A percentile compares a stretch with the other conserved stretches of the same genome.
Evolutionary conservation across 2,329 filamentous ascomycete genomes (phyloP).

Genomic region (Aspergillus arachidicola): DNA sequence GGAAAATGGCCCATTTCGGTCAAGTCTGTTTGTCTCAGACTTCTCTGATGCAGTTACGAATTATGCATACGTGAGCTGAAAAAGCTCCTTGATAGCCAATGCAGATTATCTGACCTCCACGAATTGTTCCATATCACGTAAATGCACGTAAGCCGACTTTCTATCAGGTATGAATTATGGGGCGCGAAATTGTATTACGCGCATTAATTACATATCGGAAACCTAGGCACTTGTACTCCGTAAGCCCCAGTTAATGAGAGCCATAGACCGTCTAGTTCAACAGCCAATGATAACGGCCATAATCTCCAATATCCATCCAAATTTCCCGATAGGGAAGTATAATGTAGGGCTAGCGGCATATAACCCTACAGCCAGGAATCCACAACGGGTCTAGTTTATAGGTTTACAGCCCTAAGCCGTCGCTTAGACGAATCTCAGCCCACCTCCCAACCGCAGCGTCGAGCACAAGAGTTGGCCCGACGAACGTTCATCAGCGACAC

Average conservation of each 20-base stretch:
- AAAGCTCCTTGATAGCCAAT: constrained; percentile 37
- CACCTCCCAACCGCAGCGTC: constrained; percentile 36
- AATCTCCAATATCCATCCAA: background rate
- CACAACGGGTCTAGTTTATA: constrained; percentile 36
- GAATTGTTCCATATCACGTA: constrained; percentile 19
- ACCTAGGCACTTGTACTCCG: background rate
- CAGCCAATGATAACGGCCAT: constrained; percentile 1
- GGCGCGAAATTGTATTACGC: background rate
- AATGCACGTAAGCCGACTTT: background rate
- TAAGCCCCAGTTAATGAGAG: background rate
- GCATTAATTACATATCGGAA: background rate
- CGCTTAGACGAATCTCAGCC: constrained; percentile 47
- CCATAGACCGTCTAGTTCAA: background rate
- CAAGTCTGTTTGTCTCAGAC: constrained; percentile 33
- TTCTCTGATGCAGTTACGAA: constrained; percentile 43
- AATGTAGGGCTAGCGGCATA: constrained; percentile 12
- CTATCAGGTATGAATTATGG: background rate
- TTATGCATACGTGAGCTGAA: constrained; percentile 36
- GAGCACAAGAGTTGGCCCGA: constrained; percentile 30
- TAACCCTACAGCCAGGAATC: constrained; percentile 15
- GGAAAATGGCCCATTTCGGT: constrained; percentile 29
- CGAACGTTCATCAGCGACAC: constrained; percentile 39
- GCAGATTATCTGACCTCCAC: constrained; percentile 37
- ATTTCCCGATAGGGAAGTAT: background rate
- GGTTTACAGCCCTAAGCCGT: constrained; percentile 44